phyloP scores from a whole-genome alignment of 805 yeast species.

The Wickerhamomyces mucosus region DNA sequence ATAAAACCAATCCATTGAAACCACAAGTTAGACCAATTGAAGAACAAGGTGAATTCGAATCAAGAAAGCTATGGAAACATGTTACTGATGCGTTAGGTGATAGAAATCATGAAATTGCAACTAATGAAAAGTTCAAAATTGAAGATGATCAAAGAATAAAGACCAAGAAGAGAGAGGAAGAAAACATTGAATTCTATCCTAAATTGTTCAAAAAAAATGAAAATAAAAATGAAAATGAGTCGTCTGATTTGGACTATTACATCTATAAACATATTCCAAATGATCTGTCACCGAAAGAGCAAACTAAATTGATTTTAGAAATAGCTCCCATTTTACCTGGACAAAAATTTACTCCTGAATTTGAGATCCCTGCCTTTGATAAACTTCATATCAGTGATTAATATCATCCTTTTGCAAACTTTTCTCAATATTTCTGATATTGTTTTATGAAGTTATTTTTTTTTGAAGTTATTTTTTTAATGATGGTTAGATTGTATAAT shows the following conservation, averaged over 20 bases:
- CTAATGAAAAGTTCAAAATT: constrained; percentile 78
- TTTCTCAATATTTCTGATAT: constrained; percentile 4
- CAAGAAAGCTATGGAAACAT: constrained; percentile 72
- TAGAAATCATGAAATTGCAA: constrained; percentile 76
- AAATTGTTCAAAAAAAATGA: constrained; percentile 52
- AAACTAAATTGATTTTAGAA: constrained; percentile 47
- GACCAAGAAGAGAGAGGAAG: constrained; percentile 67
- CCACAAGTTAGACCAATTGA: constrained; percentile 72
- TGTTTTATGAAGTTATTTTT: too few species aligned
- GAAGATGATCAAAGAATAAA: constrained; percentile 77
- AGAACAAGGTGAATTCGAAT: constrained; percentile 77
- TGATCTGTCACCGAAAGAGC: constrained; percentile 40
- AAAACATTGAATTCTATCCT: constrained; percentile 76
- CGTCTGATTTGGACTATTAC: constrained; percentile 50
- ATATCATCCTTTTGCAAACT: background rate
- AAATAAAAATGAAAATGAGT: constrained; percentile 24
- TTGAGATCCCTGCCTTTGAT: constrained; percentile 58
- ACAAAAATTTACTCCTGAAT: constrained; percentile 54
- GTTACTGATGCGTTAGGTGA: constrained; percentile 74
- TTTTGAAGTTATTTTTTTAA: too few species aligned
- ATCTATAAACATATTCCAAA: constrained; percentile 55
- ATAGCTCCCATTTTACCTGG: constrained; percentile 81
- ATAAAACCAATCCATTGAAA: constrained; percentile 36
- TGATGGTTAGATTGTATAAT: too few species aligned
- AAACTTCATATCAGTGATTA: constrained; percentile 25